Evolutionary conservation across 345 rosid genomes (phyloP).

Genomic region (Zanthoxylum bungeanum): DNA sequence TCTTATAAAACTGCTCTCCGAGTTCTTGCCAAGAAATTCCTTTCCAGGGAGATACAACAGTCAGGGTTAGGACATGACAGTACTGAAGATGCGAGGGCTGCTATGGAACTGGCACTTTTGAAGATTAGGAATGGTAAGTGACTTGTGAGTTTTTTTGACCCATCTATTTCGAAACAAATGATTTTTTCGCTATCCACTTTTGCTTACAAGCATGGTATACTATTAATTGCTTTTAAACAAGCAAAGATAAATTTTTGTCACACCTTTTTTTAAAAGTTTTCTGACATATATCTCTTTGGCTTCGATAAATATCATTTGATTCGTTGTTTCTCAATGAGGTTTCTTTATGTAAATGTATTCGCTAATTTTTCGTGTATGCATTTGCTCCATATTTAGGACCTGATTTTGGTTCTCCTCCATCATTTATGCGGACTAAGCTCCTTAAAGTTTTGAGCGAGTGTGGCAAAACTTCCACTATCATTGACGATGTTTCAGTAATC

Average conservation of each 20-base stretch:
- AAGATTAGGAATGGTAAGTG: conserved; percentile 77
- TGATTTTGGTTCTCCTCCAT: conserved; percentile 79
- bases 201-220: neutral
- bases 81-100: conserved; percentile 84
- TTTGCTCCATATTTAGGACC: conserved; percentile 58
- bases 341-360: conserved; percentile 3
- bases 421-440: conserved; percentile 57
- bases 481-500: conserved; percentile 65
- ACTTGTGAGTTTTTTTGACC: neutral
- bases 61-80: conserved; percentile 88
- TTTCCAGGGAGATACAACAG: conserved; percentile 76
- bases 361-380: conserved; percentile 12
- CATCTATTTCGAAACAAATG: neutral
- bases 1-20: conserved; percentile 84
- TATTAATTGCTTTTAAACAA: neutral
- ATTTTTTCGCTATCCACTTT: neutral
- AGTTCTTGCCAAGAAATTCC: conserved; percentile 74
- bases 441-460: conserved; percentile 63
- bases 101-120: conserved; percentile 82
- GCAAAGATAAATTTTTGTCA: neutral
- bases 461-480: conserved; percentile 69
- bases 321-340: neutral
- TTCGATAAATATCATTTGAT: neutral
- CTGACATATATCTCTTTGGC: neutral
- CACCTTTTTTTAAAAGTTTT: neutral